A percentile compares a stretch with the other conserved stretches of the same genome.
Evolutionary conservation across 2,329 filamentous ascomycete species (phyloP).

Genomic region (Bertia moriformis): DNA sequence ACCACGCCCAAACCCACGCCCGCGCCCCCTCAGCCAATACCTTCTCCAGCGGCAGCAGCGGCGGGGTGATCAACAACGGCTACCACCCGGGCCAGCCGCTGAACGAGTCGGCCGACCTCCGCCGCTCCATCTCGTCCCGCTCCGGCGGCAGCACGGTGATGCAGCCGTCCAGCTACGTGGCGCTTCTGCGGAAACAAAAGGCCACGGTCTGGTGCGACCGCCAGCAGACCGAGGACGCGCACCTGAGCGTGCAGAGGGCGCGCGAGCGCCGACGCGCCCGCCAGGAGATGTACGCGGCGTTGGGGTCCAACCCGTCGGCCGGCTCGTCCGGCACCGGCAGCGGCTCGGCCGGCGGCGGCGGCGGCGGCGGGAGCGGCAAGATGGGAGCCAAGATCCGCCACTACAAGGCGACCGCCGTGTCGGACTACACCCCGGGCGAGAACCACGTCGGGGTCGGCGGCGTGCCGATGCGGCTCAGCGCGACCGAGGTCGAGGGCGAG

Average conservation of each 20-base stretch:
- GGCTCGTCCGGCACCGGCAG: slow-evolving; percentile 31
- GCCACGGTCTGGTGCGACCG: slow-evolving; percentile 97
- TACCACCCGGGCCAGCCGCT: slow-evolving; percentile 38
- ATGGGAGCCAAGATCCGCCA: slow-evolving; percentile 78
- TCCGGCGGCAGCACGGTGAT: slow-evolving; percentile 39
- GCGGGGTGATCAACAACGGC: slow-evolving; percentile 20
- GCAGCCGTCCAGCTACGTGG: slow-evolving; percentile 70
- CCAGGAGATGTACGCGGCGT: slow-evolving; percentile 72
- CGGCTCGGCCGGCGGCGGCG: slow-evolving; percentile 20
- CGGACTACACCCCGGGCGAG: slow-evolving; percentile 63
- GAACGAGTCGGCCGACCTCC: slow-evolving; percentile 30
- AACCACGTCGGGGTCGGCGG: slow-evolving; percentile 64
- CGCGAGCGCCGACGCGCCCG: slow-evolving; percentile 47
- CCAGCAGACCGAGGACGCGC: slow-evolving; percentile 79
- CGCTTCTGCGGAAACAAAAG: slow-evolving; percentile 90
- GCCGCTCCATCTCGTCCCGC: slow-evolving; percentile 68
- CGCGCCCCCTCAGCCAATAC: no score
- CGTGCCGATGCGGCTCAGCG: slow-evolving; percentile 79
- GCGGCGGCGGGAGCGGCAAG: slow-evolving; percentile 49
- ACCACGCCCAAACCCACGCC: no score
- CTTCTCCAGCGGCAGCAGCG: slow-evolving; percentile 51
- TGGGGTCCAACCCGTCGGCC: no score
- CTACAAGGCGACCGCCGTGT: slow-evolving; percentile 62
- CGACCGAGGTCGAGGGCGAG: slow-evolving; percentile 85
- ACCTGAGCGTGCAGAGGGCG: slow-evolving; percentile 69